A percentile compares a stretch with the other conserved stretches of the same genome.
These are phyloP conservation scores for Crithidia fasciculata DNA, from an alignment of 208 protist genomes.

Conservation along the genomic window DNA sequence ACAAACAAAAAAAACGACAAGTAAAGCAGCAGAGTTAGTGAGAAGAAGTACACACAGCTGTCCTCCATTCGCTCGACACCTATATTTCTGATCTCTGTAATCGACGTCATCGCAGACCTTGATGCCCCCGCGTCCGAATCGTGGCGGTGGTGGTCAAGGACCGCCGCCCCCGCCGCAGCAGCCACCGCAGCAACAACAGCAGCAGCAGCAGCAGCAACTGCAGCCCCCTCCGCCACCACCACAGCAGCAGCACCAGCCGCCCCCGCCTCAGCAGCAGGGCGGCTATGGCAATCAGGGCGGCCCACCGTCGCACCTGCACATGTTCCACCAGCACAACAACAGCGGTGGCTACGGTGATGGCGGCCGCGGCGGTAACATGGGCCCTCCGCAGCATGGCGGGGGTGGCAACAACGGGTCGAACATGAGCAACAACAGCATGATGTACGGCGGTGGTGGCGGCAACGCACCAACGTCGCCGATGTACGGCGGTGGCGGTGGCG, in stretches of 20 bases:
- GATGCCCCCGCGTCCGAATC: slow-evolving; percentile 41
- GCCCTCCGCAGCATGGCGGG: slow-evolving; percentile 30
- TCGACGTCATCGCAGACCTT: neutral
- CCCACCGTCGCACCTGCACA: slow-evolving; percentile 36
- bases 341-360: slow-evolving; percentile 32
- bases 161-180: slow-evolving; percentile 31
- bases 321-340: slow-evolving; percentile 42
- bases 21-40: neutral
- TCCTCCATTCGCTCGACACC: too few species aligned
- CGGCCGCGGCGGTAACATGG: slow-evolving; percentile 37
- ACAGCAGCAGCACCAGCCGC: slow-evolving; percentile 20
- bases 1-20: neutral
- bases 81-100: neutral
- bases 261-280: slow-evolving; percentile 26
- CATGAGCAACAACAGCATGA: slow-evolving; percentile 34
- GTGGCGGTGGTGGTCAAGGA: slow-evolving; percentile 35
- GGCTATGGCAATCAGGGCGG: slow-evolving; percentile 29
- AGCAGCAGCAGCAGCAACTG: slow-evolving; percentile 24
- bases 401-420: slow-evolving; percentile 36
- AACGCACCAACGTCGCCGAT: slow-evolving; percentile 30
- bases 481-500: slow-evolving; percentile 29
- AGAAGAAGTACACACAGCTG: neutral
- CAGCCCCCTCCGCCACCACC: slow-evolving; percentile 17
- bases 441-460: slow-evolving; percentile 31
- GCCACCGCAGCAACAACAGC: slow-evolving; percentile 27